Evolutionary conservation across 345 rosid species (phyloP).

Genomic region (Mercurialis annua): DNA sequence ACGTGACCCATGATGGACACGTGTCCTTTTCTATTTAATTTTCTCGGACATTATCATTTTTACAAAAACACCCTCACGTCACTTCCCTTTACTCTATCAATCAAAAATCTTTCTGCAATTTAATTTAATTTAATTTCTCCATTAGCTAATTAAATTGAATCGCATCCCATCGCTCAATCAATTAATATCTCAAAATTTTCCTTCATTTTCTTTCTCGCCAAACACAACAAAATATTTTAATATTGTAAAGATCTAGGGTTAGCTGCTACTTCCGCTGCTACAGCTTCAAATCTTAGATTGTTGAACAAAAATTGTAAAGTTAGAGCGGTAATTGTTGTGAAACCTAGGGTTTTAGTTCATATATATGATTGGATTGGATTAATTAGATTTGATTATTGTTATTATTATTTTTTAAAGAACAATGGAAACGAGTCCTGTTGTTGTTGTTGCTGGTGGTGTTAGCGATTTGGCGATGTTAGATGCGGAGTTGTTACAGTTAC

Average conservation of each 20-base stretch:
- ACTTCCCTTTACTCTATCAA: slow-evolving; percentile 6
- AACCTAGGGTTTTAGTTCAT: slow-evolving; percentile 25
- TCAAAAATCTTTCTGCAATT: slow-evolving; percentile 24
- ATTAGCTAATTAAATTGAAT: slow-evolving; percentile 5
- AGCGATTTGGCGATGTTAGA: slow-evolving; percentile 67
- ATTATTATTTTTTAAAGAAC: too few relatives aligned
- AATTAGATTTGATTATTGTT: slow-evolving; percentile 20
- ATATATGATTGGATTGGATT: slow-evolving; percentile 24
- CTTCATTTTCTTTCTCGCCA: slow-evolving; percentile 21
- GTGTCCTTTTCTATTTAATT: slow-evolving; percentile 7
- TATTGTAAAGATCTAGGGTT: slow-evolving; percentile 47
- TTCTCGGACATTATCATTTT: slow-evolving; percentile 1
- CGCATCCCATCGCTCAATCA: slow-evolving; percentile 19
- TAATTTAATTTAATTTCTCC: too few relatives aligned
- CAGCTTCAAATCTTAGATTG: slow-evolving; percentile 23
- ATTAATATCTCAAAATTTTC: slow-evolving; percentile 23
- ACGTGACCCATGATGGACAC: slow-evolving; percentile 27
- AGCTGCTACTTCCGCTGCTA: slow-evolving; percentile 9
- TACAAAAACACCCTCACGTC: background rate
- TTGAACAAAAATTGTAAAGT: background rate
- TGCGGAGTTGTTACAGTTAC: slow-evolving; percentile 79
- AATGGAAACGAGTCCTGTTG: slow-evolving; percentile 23
- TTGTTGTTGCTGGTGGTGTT: slow-evolving; percentile 14
- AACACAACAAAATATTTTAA: slow-evolving; percentile 9
- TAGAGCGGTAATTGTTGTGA: slow-evolving; percentile 8